A percentile compares a stretch with the other conserved stretches of the same genome.
These are phyloP conservation scores for Pleurotus giganteus DNA, from an alignment of 768 basidiomycete species.

Conservation along the genomic window DNA sequence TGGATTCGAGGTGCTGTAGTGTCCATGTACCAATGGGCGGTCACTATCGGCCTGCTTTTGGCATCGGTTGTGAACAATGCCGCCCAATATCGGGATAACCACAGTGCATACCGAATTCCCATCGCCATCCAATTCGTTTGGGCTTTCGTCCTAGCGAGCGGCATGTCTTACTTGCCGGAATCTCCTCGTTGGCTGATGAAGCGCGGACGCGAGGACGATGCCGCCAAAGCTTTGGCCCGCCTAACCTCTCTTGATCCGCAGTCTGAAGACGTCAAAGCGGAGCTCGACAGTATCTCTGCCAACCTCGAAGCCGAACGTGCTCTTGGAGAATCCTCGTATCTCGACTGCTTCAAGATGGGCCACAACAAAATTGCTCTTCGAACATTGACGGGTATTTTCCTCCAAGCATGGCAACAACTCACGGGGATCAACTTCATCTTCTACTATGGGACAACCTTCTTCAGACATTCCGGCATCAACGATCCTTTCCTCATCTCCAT, in stretches of 20 bases:
- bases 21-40: slow-evolving; percentile 67
- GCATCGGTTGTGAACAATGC: slow-evolving; percentile 70
- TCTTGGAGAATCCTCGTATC: slow-evolving; percentile 59
- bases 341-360: slow-evolving; percentile 55
- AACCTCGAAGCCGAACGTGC: slow-evolving; percentile 64
- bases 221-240: slow-evolving; percentile 57
- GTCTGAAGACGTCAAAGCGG: slow-evolving; percentile 51
- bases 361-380: slow-evolving; percentile 64
- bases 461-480: slow-evolving; percentile 53
- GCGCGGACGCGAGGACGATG: slow-evolving; percentile 57
- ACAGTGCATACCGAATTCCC: slow-evolving; percentile 66
- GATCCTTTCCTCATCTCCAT: slow-evolving; percentile 64
- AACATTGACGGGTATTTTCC: slow-evolving; percentile 76
- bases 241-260: slow-evolving; percentile 53
- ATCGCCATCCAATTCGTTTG: slow-evolving; percentile 79
- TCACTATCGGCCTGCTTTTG: slow-evolving; percentile 74
- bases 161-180: slow-evolving; percentile 76
- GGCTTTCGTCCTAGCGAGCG: slow-evolving; percentile 66
- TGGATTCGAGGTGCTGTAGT: slow-evolving; percentile 76
- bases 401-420: slow-evolving; percentile 73
- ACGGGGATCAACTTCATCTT: slow-evolving; percentile 80
- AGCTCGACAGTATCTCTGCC: slow-evolving; percentile 45
- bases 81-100: slow-evolving; percentile 50
- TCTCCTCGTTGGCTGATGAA: slow-evolving; percentile 81
- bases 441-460: slow-evolving; percentile 71